These are phyloP conservation scores for Brassica napus DNA, from an alignment of 345 rosid genomes.

Conservation along the genomic window DNA sequence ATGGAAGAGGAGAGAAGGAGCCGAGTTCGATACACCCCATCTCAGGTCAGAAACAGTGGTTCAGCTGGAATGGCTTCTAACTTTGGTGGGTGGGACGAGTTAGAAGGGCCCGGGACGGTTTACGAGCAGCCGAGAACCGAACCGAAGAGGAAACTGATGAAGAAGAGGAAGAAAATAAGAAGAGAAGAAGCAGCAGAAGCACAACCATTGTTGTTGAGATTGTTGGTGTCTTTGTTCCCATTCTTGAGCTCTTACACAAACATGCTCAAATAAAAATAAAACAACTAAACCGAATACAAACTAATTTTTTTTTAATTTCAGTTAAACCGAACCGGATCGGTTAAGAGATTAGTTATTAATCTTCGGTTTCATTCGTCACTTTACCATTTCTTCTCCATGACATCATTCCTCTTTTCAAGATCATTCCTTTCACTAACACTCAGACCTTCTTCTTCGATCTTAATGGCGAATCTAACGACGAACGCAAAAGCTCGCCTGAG, in stretches of 20 bases:
- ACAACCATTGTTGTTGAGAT: conserved; percentile 39
- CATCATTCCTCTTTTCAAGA: conserved; percentile 34
- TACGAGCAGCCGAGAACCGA: not conserved
- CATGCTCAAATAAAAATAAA: conserved; percentile 27
- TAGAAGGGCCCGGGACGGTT: conserved; percentile 21
- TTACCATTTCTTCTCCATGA: not conserved
- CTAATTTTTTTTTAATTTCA: too few species aligned
- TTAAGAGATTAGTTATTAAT: too few species aligned
- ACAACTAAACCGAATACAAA: not conserved
- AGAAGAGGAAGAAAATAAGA: conserved; percentile 27
- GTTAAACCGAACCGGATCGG: not conserved
- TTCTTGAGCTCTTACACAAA: conserved; percentile 38
- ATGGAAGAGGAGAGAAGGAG: conserved; percentile 14
- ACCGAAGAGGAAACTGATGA: conserved; percentile 1
- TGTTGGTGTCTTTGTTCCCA: conserved; percentile 41
- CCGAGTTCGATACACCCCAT: conserved; percentile 14
- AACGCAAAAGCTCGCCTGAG: conserved; percentile 52
- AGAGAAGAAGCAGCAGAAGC: conserved; percentile 25
- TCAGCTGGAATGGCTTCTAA: conserved; percentile 31
- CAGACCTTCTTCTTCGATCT: conserved; percentile 33
- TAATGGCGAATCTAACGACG: conserved; percentile 25
- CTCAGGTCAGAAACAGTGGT: conserved; percentile 16
- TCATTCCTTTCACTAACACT: conserved; percentile 31
- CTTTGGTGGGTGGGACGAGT: conserved; percentile 43
- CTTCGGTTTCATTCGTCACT: too few species aligned